Evolutionary conservation across 2,329 filamentous ascomycete genomes (phyloP).

Genomic region (Apiospora arundinis): DNA sequence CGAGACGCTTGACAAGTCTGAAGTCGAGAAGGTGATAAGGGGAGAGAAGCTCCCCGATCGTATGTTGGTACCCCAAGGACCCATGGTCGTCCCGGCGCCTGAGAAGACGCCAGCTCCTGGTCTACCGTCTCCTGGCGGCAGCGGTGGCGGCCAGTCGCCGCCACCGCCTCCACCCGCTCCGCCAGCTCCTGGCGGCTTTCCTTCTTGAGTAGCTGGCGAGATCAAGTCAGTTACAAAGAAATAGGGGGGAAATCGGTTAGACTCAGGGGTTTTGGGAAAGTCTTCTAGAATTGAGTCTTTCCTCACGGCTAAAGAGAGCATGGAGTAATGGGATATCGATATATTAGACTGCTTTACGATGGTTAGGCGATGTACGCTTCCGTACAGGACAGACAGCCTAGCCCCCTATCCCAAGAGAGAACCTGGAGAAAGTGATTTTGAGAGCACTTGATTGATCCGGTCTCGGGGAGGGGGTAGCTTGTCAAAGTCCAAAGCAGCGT

Average conservation of each 20-base stretch:
- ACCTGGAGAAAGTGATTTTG: neutral
- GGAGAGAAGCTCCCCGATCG: slow-evolving; percentile 82
- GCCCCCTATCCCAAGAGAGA: neutral
- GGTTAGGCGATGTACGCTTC: neutral
- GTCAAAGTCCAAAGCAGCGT: slow-evolving; percentile 2
- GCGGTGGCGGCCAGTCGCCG: slow-evolving; percentile 22
- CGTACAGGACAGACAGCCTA: neutral
- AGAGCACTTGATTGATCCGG: neutral
- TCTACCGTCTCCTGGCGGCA: slow-evolving; percentile 29
- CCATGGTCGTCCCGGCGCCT: slow-evolving; percentile 70
- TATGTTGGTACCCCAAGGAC: slow-evolving; percentile 62
- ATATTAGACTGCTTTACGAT: neutral
- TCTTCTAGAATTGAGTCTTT: slow-evolving; percentile 13
- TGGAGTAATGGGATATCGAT: neutral
- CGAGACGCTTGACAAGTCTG: slow-evolving; percentile 86
- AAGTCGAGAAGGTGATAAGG: slow-evolving; percentile 88
- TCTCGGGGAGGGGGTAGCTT: neutral
- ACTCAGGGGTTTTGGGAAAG: neutral
- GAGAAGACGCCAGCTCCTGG: slow-evolving; percentile 34
- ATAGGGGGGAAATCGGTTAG: neutral
- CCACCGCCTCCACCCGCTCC: slow-evolving; percentile 29
- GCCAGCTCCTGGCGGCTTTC: slow-evolving; percentile 19
- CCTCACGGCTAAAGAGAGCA: slow-evolving; percentile 12
- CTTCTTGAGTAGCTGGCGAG: slow-evolving; percentile 1
- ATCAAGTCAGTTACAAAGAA: neutral